Conservation (phyloP, 2,329 filamentous ascomycete species). For the Epichloe scottii region DNA sequence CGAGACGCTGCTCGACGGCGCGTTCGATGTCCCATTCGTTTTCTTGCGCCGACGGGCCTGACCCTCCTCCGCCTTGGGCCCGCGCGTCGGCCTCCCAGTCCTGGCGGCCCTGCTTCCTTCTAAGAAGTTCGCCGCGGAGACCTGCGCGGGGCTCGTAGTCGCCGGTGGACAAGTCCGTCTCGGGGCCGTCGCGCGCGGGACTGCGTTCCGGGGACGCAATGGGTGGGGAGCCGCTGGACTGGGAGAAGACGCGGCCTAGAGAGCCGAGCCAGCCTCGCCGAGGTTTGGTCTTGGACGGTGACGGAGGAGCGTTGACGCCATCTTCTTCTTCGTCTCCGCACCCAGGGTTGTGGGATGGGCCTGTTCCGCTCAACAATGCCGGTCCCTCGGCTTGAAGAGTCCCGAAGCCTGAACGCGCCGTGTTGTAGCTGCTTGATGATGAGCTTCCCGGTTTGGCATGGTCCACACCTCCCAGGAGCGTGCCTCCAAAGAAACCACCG, state of each 20-base stretch:
- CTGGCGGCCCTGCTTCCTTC: slow-evolving; percentile 41
- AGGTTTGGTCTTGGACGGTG: slow-evolving; percentile 44
- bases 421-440: slow-evolving; percentile 36
- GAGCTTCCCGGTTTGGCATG: slow-evolving; percentile 26
- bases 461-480: slow-evolving; percentile 14
- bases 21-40: slow-evolving; percentile 70
- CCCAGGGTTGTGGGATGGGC: slow-evolving; percentile 6
- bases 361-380: slow-evolving; percentile 22
- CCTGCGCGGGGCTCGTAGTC: slow-evolving; percentile 34
- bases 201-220: slow-evolving; percentile 11
- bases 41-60: slow-evolving; percentile 28
- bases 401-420: slow-evolving; percentile 40
- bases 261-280: slow-evolving; percentile 56
- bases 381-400: slow-evolving; percentile 42
- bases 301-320: slow-evolving; percentile 31
- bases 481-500: slow-evolving; percentile 17
- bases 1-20: slow-evolving; percentile 56
- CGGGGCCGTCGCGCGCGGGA: slow-evolving; percentile 15
- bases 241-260: slow-evolving; percentile 48
- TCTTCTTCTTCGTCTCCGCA: slow-evolving; percentile 25
- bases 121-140: slow-evolving; percentile 35
- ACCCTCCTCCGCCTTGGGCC: slow-evolving; percentile 16
- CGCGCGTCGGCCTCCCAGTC: slow-evolving; percentile 34
- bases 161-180: slow-evolving; percentile 17
- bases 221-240: slow-evolving; percentile 19